Conservation (phyloP, 2,329 filamentous ascomycete species). For the Fulvia fulva region DNA sequence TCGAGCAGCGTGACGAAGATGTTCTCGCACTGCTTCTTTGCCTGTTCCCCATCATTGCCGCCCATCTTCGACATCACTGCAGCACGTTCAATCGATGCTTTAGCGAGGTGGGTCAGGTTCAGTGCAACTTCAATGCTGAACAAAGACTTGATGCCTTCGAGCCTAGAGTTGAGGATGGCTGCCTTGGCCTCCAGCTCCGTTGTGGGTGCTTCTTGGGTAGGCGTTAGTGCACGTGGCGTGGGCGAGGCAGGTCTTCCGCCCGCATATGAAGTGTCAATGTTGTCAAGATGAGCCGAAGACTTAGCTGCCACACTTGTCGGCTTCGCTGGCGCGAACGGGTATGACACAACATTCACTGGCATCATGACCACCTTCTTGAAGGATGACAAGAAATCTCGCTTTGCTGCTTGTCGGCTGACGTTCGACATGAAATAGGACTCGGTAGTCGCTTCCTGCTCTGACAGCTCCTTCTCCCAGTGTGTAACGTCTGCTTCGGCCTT, state of each 20-base stretch:
- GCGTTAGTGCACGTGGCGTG: slow-evolving; percentile 33
- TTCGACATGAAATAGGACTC: slow-evolving; percentile 97
- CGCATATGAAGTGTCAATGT: slow-evolving; percentile 23
- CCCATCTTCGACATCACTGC: slow-evolving; percentile 77
- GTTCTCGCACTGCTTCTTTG: slow-evolving; percentile 79
- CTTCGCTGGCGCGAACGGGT: slow-evolving; percentile 47
- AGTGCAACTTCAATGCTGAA: slow-evolving; percentile 96
- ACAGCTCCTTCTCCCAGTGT: slow-evolving; percentile 86
- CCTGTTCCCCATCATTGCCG: slow-evolving; percentile 71
- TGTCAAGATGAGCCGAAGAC: slow-evolving; percentile 24
- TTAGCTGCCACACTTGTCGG: slow-evolving; percentile 23
- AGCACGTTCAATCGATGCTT: slow-evolving; percentile 79
- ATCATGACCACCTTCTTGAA: slow-evolving; percentile 99
- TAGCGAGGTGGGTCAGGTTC: slow-evolving; percentile 81
- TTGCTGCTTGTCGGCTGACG: slow-evolving; percentile 88
- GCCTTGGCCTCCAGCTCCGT: slow-evolving; percentile 93
- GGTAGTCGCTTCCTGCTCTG: slow-evolving; percentile 81
- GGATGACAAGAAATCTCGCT: slow-evolving; percentile 90
- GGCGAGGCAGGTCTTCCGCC: slow-evolving; percentile 23
- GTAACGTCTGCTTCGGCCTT: slow-evolving; percentile 72
- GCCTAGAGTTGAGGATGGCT: slow-evolving; percentile 90
- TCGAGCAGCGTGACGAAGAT: slow-evolving; percentile 84
- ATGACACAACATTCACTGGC: slow-evolving; percentile 78
- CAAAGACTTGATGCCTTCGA: slow-evolving; percentile 90
- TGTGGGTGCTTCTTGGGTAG: slow-evolving; percentile 64